Base-by-base conservation (phyloP, 306 rosid genomes). In the Dryas octopetala region DNA sequence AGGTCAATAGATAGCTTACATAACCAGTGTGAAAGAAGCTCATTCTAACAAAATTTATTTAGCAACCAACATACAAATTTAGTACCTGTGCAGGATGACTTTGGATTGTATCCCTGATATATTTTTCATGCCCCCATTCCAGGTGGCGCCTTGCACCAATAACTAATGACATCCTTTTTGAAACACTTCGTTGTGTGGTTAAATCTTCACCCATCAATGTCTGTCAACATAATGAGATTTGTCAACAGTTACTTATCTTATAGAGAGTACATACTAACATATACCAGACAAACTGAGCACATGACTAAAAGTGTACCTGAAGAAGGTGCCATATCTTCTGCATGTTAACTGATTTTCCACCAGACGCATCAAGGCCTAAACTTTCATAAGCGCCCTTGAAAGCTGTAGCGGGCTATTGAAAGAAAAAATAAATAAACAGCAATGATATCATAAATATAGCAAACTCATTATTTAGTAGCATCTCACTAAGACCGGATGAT, bases 281-380 rank as follows among this genome's bases (percentile, higher is more conserved):
- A 19, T 13, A 60, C 45, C 9, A 65, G 64, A 46, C 44, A 58
- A 78, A 65, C 23, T 8, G 26, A 71, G 71, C 32, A 53, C 76
- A 81, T 38, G 74, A 69, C 38, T 15, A 78, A 2, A 60, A 80
- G 71, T 68, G 67, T 63, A 92, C 99, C 97, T 89, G 96, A 77
- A 95, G 83, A 83, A 95, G 93, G 86, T 90, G 97, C 99, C 99
- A 95, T 78, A 95, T 92, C 88, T 95, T 95, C 82, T 84, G 91
- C 92, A 95, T 87, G 17, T 79, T 87, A 68, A 92, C 99, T 70
- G 99, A 90, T 81, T 92, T 95, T 79, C 99, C 99, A 43, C 97
- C 89, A 79, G 96, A 81, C 68, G 86, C 83, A 80, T 90, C 91
- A 64, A 88, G 83, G 71, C 88, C 85, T 82, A 95, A 70, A 83